These are phyloP conservation scores for Aureobasidium sp. DNA, from an alignment of 2,329 filamentous ascomycete species.

Conservation along the genomic window DNA sequence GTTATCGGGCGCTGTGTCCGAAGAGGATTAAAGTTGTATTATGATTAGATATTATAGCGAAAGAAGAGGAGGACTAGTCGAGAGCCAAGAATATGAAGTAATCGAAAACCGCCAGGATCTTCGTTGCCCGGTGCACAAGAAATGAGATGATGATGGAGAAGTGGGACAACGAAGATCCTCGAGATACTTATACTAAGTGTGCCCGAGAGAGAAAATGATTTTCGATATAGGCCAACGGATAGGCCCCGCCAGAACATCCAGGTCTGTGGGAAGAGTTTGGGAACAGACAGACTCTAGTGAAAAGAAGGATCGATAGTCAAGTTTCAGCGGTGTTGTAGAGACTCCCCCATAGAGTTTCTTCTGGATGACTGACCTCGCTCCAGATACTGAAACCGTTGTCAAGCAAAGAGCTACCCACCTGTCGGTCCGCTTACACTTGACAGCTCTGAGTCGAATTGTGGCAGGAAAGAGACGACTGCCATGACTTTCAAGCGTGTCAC, in stretches of 20 bases:
- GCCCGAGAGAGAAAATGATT: background rate
- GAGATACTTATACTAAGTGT: slow-evolving; percentile 10
- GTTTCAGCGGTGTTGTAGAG: slow-evolving; percentile 9
- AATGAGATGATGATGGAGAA: slow-evolving; percentile 5
- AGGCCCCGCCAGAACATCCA: background rate
- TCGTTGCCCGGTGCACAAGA: slow-evolving; percentile 8
- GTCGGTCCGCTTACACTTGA: slow-evolving; percentile 1
- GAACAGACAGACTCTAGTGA: background rate
- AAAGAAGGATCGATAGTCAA: slow-evolving; percentile 12
- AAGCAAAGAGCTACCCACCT: background rate
- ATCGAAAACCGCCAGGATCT: slow-evolving; percentile 9
- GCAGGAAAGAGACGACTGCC: background rate
- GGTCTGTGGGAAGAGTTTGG: background rate
- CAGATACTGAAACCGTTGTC: slow-evolving; percentile 1
- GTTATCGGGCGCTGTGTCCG: background rate
- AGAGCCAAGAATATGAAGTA: background rate
- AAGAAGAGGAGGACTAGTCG: background rate
- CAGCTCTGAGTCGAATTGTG: background rate
- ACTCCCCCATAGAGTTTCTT: slow-evolving; percentile 2
- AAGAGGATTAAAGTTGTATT: slow-evolving; percentile 4
- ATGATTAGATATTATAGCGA: background rate
- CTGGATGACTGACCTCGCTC: background rate
- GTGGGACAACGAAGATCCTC: slow-evolving; percentile 7
- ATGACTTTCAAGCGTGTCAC: background rate
- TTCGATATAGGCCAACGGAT: slow-evolving; percentile 5